A percentile compares a stretch with the other conserved stretches of the same genome.
phyloP scores from a whole-genome alignment of 2,329 filamentous ascomycete genomes.

The Colletotrichum sp. region DNA sequence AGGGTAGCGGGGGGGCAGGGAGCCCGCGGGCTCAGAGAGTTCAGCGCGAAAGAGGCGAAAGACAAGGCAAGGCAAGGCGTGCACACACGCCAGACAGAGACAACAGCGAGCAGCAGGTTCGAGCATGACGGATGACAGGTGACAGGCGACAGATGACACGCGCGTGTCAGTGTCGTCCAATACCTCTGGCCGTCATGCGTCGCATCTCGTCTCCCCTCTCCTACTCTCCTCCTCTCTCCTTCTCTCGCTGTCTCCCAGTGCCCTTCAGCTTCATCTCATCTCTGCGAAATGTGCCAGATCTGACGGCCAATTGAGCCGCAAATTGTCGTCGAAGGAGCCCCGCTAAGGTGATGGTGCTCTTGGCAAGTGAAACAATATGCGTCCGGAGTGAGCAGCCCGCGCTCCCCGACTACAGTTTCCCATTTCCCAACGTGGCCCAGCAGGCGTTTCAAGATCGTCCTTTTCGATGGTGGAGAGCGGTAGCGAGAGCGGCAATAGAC shows the following conservation, averaged over 20 bases:
- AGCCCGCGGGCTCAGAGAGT: background rate
- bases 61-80: background rate
- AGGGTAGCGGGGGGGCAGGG: background rate
- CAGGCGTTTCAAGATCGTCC: conserved; percentile 1
- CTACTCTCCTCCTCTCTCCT: background rate
- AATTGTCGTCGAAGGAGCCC: background rate
- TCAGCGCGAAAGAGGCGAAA: background rate
- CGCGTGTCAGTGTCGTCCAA: conserved; percentile 4
- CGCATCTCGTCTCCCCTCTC: background rate
- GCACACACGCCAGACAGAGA: background rate
- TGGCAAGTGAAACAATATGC: conserved; percentile 15
- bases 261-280: conserved; percentile 7
- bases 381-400: background rate
- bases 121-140: conserved; percentile 7
- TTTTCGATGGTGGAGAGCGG: background rate
- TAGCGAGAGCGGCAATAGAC: background rate
- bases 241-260: background rate
- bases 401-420: background rate
- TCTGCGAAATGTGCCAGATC: background rate
- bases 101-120: background rate
- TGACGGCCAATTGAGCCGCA: background rate
- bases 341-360: background rate
- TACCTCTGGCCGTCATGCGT: background rate
- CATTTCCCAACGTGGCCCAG: background rate
- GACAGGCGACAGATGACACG: background rate